Evolutionary conservation across 352 stramenopile genomes (phyloP).

Genomic region (Pseudoperonospora humuli): DNA sequence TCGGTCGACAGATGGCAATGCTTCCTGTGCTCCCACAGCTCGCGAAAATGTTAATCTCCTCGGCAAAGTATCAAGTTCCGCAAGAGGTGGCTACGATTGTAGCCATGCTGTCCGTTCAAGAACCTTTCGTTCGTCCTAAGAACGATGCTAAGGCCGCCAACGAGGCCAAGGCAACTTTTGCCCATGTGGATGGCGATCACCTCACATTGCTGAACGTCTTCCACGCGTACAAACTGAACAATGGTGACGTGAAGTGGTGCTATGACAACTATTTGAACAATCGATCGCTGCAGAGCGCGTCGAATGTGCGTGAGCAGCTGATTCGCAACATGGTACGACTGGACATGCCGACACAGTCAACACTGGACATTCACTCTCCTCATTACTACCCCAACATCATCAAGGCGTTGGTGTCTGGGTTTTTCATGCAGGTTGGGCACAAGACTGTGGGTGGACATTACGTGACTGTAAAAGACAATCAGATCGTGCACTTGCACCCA

Average conservation of each 20-base stretch:
- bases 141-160: slow-evolving; percentile 94
- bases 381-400: slow-evolving; percentile 92
- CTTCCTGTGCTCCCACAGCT: slow-evolving; percentile 97
- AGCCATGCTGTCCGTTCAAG: slow-evolving; percentile 92
- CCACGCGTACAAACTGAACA: slow-evolving; percentile 94
- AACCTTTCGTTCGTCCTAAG: slow-evolving; percentile 93
- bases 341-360: slow-evolving; percentile 63
- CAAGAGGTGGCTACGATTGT: slow-evolving; percentile 97
- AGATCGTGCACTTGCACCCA: slow-evolving; percentile 96
- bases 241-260: slow-evolving; percentile 91
- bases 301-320: slow-evolving; percentile 95
- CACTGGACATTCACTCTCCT: slow-evolving; percentile 65
- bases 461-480: slow-evolving; percentile 99
- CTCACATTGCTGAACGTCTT: slow-evolving; percentile 98
- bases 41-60: slow-evolving; percentile 95
- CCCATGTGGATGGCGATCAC: slow-evolving; percentile 94
- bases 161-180: slow-evolving; percentile 94
- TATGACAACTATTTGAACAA: slow-evolving; percentile 98
- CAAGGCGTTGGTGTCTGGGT: slow-evolving; percentile 90
- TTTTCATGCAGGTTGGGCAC: slow-evolving; percentile 98
- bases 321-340: slow-evolving; percentile 95
- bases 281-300: slow-evolving; percentile 89
- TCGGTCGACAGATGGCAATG: slow-evolving; percentile 91
- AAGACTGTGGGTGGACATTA: slow-evolving; percentile 88
- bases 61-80: slow-evolving; percentile 92